Conservation (phyloP, 768 basidiomycete genomes). For the Rhodocollybia butyracea region DNA sequence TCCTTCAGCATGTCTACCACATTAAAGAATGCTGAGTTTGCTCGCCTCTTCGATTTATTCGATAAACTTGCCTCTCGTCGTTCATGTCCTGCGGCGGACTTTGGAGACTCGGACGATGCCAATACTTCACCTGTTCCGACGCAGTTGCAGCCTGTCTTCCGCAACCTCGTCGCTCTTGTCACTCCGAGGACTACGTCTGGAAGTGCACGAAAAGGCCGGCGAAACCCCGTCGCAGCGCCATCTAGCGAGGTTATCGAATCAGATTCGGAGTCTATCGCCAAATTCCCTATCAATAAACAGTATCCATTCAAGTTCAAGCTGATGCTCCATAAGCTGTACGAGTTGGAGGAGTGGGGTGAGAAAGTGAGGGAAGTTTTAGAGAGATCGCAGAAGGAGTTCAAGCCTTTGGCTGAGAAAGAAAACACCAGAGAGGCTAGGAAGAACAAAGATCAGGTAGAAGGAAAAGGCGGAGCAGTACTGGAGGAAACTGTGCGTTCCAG, state of each 20-base stretch:
- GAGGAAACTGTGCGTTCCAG: background rate
- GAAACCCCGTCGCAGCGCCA: slow-evolving; percentile 19
- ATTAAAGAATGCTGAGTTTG: slow-evolving; percentile 47
- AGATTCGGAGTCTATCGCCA: slow-evolving; percentile 26
- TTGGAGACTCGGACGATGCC: slow-evolving; percentile 20
- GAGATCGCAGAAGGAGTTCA: slow-evolving; percentile 52
- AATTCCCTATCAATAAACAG: slow-evolving; percentile 42
- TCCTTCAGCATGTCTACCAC: slow-evolving; percentile 10
- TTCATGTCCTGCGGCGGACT: slow-evolving; percentile 22
- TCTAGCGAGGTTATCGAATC: slow-evolving; percentile 17
- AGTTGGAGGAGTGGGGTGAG: slow-evolving; percentile 53
- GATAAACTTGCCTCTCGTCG: slow-evolving; percentile 49
- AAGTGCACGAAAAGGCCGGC: slow-evolving; percentile 6
- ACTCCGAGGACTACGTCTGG: slow-evolving; percentile 6
- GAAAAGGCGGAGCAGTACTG: slow-evolving; percentile 6
- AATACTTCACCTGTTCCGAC: slow-evolving; percentile 29
- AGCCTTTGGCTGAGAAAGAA: slow-evolving; percentile 44
- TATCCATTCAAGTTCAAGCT: slow-evolving; percentile 64
- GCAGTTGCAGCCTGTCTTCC: slow-evolving; percentile 29
- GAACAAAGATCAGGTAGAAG: slow-evolving; percentile 11
- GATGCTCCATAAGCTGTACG: slow-evolving; percentile 66
- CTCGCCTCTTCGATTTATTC: slow-evolving; percentile 50
- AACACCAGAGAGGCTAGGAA: slow-evolving; percentile 12
- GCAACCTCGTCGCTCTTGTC: slow-evolving; percentile 22
- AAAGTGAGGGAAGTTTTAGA: slow-evolving; percentile 53